Conservation (phyloP, 225 moss, liverwort and hornwort species). For the Bryoerythrophyllum caledonicum region DNA sequence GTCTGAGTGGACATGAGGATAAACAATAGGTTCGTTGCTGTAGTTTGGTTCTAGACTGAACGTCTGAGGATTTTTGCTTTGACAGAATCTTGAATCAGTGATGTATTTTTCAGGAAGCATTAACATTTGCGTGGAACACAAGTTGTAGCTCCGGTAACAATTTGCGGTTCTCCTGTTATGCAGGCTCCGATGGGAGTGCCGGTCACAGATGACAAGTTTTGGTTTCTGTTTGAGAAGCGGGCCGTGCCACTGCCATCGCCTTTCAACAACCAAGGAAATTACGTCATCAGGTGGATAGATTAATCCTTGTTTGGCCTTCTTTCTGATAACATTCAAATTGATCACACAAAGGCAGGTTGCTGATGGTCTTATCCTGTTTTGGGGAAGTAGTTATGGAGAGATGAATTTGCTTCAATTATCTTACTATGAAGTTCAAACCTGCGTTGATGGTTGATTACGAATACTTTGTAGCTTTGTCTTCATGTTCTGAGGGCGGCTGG, state of each 20-base stretch:
- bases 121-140: neutral
- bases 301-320: neutral
- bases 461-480: constrained; percentile 3
- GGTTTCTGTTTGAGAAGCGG: constrained; percentile 62
- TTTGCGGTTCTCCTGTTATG: neutral
- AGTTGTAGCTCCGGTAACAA: neutral
- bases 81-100: neutral
- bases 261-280: constrained; percentile 70
- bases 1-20: neutral
- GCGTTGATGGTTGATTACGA: neutral
- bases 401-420: too few species aligned
- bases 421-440: neutral
- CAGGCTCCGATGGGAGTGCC: constrained; percentile 66
- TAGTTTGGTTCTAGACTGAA: neutral
- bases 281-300: constrained; percentile 61
- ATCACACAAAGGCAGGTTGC: neutral
- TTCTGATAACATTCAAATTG: too few species aligned
- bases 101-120: neutral
- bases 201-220: constrained; percentile 72
- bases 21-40: neutral
- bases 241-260: constrained; percentile 64
- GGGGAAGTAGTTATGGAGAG: neutral
- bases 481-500: neutral
- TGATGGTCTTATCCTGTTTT: neutral
- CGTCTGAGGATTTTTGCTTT: neutral